phyloP scores from a whole-genome alignment of 352 stramenopile genomes.

The Globisporangium mamillatum region DNA sequence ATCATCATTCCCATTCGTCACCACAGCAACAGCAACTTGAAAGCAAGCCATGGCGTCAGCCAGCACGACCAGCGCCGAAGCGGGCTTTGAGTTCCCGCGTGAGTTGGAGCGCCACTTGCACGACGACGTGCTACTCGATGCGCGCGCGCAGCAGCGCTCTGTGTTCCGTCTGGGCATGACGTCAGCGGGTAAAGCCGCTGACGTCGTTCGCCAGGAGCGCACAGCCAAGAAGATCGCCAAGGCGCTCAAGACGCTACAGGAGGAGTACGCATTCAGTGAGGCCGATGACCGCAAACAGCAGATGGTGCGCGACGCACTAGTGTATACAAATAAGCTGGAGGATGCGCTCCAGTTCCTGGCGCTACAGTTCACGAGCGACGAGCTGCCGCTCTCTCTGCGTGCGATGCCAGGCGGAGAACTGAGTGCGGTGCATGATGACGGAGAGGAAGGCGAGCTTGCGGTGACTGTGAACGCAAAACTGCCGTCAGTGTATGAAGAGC shows the following conservation, averaged over 20 bases:
- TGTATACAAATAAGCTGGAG: slow-evolving; percentile 62
- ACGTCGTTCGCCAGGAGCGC: slow-evolving; percentile 39
- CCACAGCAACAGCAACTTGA: neutral
- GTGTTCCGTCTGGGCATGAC: slow-evolving; percentile 54
- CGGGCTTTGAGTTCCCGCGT: slow-evolving; percentile 54
- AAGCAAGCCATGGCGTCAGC: slow-evolving; percentile 3
- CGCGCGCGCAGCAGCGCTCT: slow-evolving; percentile 28
- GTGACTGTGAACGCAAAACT: slow-evolving; percentile 28
- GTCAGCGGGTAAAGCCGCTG: slow-evolving; percentile 22
- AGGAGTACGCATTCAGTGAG: slow-evolving; percentile 44
- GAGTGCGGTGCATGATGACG: neutral
- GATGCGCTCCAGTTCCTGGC: slow-evolving; percentile 65
- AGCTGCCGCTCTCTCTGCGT: slow-evolving; percentile 42
- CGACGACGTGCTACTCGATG: slow-evolving; percentile 27
- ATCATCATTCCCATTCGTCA: neutral
- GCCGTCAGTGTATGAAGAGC: neutral
- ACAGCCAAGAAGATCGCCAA: slow-evolving; percentile 53
- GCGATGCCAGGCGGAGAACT: slow-evolving; percentile 21
- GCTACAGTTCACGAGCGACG: slow-evolving; percentile 54
- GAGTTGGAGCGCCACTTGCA: slow-evolving; percentile 56
- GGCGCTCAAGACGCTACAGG: slow-evolving; percentile 37
- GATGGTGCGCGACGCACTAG: slow-evolving; percentile 38
- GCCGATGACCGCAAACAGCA: neutral
- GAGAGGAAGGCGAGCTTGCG: slow-evolving; percentile 27
- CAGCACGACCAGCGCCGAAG: slow-evolving; percentile 18